Evolutionary conservation across 1,139 yeast genomes (phyloP).

Genomic region (Magnusiomyces starmeri): DNA sequence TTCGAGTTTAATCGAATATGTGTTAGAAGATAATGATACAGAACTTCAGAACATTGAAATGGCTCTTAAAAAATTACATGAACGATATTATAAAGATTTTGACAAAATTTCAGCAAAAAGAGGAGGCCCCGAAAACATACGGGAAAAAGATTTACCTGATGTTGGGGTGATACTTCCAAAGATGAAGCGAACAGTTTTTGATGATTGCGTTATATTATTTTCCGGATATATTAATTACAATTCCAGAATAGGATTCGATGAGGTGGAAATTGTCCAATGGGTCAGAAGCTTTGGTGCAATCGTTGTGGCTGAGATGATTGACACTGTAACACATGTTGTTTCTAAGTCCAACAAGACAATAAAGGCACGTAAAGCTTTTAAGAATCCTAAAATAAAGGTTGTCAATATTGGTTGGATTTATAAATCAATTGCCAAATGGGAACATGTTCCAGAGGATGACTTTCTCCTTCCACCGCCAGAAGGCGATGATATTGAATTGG

Average conservation of each 20-base stretch:
- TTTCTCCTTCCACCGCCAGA: constrained; percentile 46
- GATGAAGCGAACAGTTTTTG: constrained; percentile 60
- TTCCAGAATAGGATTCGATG: constrained; percentile 53
- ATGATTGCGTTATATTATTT: constrained; percentile 65
- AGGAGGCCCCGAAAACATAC: constrained; percentile 7
- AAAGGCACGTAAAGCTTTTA: constrained; percentile 63
- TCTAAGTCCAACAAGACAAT: constrained; percentile 68
- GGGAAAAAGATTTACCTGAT: constrained; percentile 27
- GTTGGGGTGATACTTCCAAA: constrained; percentile 52
- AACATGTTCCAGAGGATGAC: constrained; percentile 54
- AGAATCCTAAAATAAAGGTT: constrained; percentile 46
- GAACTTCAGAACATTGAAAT: constrained; percentile 61
- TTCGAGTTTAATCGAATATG: constrained; percentile 29
- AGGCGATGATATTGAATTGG: constrained; percentile 7
- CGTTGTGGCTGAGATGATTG: constrained; percentile 65
- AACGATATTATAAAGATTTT: constrained; percentile 51
- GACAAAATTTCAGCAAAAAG: constrained; percentile 20
- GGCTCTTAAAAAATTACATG: constrained; percentile 58
- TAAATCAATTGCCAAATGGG: constrained; percentile 77
- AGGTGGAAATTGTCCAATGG: constrained; percentile 81
- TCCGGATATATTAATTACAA: constrained; percentile 86
- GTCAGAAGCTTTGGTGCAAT: constrained; percentile 85
- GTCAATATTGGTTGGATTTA: constrained; percentile 94
- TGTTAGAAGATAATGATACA: constrained; percentile 71
- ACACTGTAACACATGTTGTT: constrained; percentile 81